Evolutionary conservation across 2,329 filamentous ascomycete genomes (phyloP), one percentile per base, ranked within the genome.

Genomic region (Aspergillus glaucus): DNA sequence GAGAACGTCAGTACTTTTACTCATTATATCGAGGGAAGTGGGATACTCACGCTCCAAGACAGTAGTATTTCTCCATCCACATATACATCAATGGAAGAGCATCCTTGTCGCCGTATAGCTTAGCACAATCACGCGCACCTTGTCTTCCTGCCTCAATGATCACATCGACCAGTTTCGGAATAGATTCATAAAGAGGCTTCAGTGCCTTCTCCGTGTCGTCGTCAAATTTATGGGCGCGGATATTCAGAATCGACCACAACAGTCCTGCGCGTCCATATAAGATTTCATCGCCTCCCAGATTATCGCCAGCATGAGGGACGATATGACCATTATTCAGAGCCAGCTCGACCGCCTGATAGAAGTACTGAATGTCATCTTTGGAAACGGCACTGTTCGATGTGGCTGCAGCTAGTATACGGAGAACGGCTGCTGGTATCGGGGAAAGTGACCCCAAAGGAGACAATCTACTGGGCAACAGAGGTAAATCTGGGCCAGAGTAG

Each of bases 61-160:
- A 61, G 49, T 66, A 71, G 44, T 63, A 54, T 3, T 55, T 61
- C 49, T 67, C 63, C 57, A 60, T 60, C 64, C 67, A 72, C 12
- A 59, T 53, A 61, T 69, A 73, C 69, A 72, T 72, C 46, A 73
- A 50, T 9, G 68, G 68, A 45, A 71, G 55, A 6, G 64, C 59
- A 30, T 62, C 55, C 30, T 61, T 43, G 3, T 60, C 50, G 34
- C 65, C 66, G 47, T 70, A 47, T 17, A 58, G 55, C n/a, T 62
- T 49, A 3, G 54, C 48, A 43, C 62, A 71, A 15, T 62, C 54
- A n/a, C 51, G 53, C 1, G 61, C 52, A 2, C 67, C 67, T 32
- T 65, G 53, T 30, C 53, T 61, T 5, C 70, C 70, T 3, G 63
- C 57, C 6, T 61, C 55, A 10, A 73, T 48, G 3, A 72, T 68